phyloP scores from a whole-genome alignment of 345 rosid species.

The Sisymbrium irio region DNA sequence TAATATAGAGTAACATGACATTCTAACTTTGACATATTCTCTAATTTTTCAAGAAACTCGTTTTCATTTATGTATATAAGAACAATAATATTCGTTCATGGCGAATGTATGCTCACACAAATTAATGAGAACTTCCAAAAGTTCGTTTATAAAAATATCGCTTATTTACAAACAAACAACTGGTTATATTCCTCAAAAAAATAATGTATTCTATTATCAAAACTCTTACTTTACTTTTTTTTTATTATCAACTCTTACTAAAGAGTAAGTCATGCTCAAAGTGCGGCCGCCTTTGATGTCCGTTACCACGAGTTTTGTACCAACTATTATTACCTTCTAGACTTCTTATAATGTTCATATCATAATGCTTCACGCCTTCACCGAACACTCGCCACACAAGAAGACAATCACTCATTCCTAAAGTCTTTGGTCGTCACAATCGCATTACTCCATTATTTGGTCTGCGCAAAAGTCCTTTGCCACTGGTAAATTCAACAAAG shows the following conservation, averaged over 20 bases:
- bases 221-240: conserved; percentile 10
- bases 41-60: too few species aligned
- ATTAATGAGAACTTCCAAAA: not conserved
- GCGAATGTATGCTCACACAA: not conserved
- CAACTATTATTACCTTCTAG: not conserved
- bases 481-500: conserved; percentile 10
- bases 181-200: not conserved
- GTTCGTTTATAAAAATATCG: conserved; percentile 4
- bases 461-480: not conserved
- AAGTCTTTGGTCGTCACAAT: not conserved
- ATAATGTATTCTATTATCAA: not conserved
- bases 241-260: not conserved
- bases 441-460: not conserved
- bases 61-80: too few species aligned
- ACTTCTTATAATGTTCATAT: conserved; percentile 7
- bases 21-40: too few species aligned
- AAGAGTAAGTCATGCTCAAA: not conserved
- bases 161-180: conserved; percentile 15
- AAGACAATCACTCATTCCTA: not conserved
- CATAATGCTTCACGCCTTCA: conserved; percentile 22
- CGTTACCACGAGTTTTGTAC: conserved; percentile 17
- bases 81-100: too few species aligned
- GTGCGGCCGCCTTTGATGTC: not conserved
- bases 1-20: too few species aligned
- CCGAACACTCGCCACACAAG: conserved; percentile 4